Base-by-base conservation (phyloP, 129 eudicot species). In the Lonicera japonica region DNA sequence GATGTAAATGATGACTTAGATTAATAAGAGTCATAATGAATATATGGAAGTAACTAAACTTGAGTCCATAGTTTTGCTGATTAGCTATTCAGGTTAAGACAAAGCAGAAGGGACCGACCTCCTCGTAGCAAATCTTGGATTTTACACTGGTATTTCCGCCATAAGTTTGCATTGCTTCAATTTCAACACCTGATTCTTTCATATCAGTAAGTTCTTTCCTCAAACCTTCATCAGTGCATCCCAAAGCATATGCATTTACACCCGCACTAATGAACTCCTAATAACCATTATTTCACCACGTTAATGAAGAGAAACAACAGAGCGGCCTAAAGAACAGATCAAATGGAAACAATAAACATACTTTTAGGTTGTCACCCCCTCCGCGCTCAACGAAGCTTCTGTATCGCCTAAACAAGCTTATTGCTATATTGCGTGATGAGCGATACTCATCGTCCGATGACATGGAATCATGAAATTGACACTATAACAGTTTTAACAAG, bases 221-320 rank as follows among this genome's bases (percentile, higher is more conserved):
- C 64, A 88, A 70, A 23, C 95, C 92, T 73, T 87, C 95, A 58
- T 83, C 92, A 1, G 95, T 80, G 73, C 91, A 92, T 60, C 99
- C 99, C 70, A 92, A 73, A 1, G 96, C 95, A 65, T 92, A 88
- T 15, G 99, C 99, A 61, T 88, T 92, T 23, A 92, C 99, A 46
- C 99, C 99, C 40, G 92, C 99, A 1, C 83, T 75, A 68, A 92
- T 92, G 83, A 92, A 92, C 76, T 92, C 96, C 99, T 92, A 58
- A 59, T 56, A 54, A 55, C 34, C 55, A 69, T 67, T 45, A 24
- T 43, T 5, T 6, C 55, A 64, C 25, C 25, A 82, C 61, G 24
- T 56, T 25, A 58, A 22, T 50, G 9, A 67, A 17, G 29, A 56
- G 29, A 56, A 64, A 29, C 43, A 67, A 56, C 21, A 25, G 18